These are phyloP conservation scores for Nymphaea colorata DNA, from an alignment of 164 flowering plant genomes.

Conservation along the genomic window DNA sequence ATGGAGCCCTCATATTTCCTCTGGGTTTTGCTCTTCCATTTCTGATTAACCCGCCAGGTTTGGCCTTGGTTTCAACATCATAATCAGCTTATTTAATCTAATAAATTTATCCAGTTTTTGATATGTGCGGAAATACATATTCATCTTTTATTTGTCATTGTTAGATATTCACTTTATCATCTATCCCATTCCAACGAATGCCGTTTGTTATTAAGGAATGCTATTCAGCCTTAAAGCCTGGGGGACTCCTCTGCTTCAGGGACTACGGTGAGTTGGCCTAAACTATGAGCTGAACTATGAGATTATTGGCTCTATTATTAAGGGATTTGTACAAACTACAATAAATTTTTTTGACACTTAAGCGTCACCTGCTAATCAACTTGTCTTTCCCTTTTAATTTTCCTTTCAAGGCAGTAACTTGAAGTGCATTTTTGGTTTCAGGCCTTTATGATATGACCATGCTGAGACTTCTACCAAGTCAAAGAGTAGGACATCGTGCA, in stretches of 20 bases:
- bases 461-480: conserved; percentile 74
- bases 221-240: conserved; percentile 59
- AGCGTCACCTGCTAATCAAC: background rate
- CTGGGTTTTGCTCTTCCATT: too few species aligned
- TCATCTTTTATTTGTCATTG: background rate
- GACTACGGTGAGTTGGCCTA: conserved; percentile 58
- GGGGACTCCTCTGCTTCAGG: conserved; percentile 69
- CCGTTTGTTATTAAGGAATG: conserved; percentile 46
- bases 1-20: too few species aligned
- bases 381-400: background rate
- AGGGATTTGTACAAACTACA: background rate
- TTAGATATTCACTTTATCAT: conserved; percentile 83
- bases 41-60: too few species aligned
- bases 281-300: background rate
- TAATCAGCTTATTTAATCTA: too few species aligned
- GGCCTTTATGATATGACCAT: conserved; percentile 96
- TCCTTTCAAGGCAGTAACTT: background rate
- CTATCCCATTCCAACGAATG: conserved; percentile 55
- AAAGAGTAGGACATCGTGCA: conserved; percentile 67
- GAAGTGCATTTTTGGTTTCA: conserved; percentile 9
- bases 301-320: too few species aligned
- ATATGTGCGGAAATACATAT: too few species aligned
- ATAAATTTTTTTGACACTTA: background rate
- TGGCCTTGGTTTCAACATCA: too few species aligned
- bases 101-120: too few species aligned